These are phyloP conservation scores for Schoenoplectus tabernaemontani DNA, from an alignment of 202 grass and related monocot genomes.

Conservation along the genomic window DNA sequence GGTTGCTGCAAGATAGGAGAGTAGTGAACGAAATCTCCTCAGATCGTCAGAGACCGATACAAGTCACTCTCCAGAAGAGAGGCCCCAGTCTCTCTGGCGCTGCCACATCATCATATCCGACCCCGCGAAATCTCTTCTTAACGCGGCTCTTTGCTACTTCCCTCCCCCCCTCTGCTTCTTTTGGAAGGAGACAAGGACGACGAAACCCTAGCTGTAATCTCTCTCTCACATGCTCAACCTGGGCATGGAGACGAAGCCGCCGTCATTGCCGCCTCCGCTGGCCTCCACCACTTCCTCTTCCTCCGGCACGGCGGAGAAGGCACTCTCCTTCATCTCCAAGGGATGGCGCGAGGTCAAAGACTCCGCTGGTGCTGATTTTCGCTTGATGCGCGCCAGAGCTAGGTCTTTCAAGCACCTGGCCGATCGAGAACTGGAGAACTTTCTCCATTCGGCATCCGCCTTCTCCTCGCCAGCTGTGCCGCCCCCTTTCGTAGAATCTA, in stretches of 20 bases:
- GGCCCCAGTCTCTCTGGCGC: neutral
- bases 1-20: neutral
- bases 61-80: neutral
- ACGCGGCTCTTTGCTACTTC: neutral
- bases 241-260: conserved; percentile 47
- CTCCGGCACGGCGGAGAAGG: conserved; percentile 31
- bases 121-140: conserved; percentile 41
- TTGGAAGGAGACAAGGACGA: neutral
- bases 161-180: neutral
- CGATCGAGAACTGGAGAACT: conserved; percentile 67
- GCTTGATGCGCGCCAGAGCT: conserved; percentile 73
- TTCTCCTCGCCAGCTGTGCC: conserved; percentile 26
- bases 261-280: neutral
- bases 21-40: neutral
- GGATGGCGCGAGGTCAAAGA: conserved; percentile 66
- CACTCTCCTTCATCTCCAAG: conserved; percentile 67
- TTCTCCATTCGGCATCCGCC: conserved; percentile 46
- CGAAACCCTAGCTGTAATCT: conserved; percentile 14
- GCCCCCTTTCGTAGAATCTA: conserved; percentile 4
- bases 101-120: conserved; percentile 22
- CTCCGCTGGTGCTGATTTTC: conserved; percentile 50
- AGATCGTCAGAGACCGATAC: neutral
- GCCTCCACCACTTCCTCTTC: neutral
- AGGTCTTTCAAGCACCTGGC: conserved; percentile 43
- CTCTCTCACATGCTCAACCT: conserved; percentile 39